Evolutionary conservation across 257 asterid genomes (phyloP).

Genomic region (Jacaranda mimosifolia): DNA sequence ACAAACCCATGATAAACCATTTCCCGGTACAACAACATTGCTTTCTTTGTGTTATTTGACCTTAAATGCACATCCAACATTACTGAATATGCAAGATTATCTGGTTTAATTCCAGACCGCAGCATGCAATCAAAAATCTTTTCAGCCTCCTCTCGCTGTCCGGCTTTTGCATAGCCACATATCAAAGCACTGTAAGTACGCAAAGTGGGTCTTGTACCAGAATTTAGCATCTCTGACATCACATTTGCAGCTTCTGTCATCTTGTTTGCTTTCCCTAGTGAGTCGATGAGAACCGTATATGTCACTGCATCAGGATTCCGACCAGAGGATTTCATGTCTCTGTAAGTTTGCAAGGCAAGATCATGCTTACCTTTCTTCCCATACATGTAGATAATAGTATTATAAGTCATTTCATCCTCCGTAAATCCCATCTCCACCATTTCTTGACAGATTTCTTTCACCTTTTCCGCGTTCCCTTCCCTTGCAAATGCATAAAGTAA

Average conservation of each 20-base stretch:
- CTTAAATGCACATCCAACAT: constrained; percentile 84
- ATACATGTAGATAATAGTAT: constrained; percentile 83
- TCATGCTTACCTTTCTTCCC: constrained; percentile 84
- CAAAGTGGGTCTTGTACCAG: constrained; percentile 76
- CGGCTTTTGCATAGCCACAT: constrained; percentile 92
- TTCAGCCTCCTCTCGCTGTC: constrained; percentile 76
- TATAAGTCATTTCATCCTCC: constrained; percentile 94
- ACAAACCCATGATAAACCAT: constrained; percentile 76
- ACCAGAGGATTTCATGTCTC: constrained; percentile 76
- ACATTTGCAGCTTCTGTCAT: constrained; percentile 81
- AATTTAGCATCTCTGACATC: constrained; percentile 91
- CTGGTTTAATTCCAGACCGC: constrained; percentile 87
- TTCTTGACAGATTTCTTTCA: constrained; percentile 73
- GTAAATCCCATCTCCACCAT: constrained; percentile 84
- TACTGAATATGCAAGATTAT: constrained; percentile 82
- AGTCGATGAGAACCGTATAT: constrained; percentile 88
- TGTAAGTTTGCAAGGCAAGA: constrained; percentile 71
- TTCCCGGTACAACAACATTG: constrained; percentile 66
- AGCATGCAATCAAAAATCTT: constrained; percentile 80
- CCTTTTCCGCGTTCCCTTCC: constrained; percentile 82
- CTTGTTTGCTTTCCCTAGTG: constrained; percentile 86
- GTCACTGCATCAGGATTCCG: constrained; percentile 93
- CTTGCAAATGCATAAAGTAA: constrained; percentile 88
- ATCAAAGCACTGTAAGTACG: constrained; percentile 93
- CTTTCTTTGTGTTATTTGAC: constrained; percentile 67